Evolutionary conservation across 352 stramenopile species (phyloP).

Genomic region (Phytophthora pistaciae): DNA sequence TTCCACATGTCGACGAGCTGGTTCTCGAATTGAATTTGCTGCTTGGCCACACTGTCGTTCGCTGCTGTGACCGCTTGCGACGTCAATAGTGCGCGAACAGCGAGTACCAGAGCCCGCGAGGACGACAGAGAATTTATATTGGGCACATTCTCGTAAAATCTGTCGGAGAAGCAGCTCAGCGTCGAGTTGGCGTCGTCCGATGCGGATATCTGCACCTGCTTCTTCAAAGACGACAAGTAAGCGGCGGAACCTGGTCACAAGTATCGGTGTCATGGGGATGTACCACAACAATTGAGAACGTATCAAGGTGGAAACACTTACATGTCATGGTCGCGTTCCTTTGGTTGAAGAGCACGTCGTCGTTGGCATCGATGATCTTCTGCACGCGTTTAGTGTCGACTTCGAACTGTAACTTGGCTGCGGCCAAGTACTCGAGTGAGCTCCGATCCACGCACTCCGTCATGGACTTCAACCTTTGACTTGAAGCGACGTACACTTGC

Average conservation of each 20-base stretch:
- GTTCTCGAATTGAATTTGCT: conserved; percentile 34
- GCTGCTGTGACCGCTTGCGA: conserved; percentile 27
- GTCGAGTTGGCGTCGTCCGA: conserved; percentile 31
- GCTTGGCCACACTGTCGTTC: conserved; percentile 26
- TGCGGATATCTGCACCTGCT: conserved; percentile 14
- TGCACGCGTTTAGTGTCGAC: conserved; percentile 33
- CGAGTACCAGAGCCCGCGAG: conserved; percentile 32
- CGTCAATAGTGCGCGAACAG: conserved; percentile 40
- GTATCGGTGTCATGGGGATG: background rate
- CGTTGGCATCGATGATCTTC: conserved; percentile 39
- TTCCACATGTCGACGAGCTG: conserved; percentile 42
- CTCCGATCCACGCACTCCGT: conserved; percentile 46
- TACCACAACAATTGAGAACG: background rate
- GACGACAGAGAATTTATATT: conserved; percentile 32
- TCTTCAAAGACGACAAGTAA: conserved; percentile 34
- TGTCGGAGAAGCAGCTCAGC: conserved; percentile 34
- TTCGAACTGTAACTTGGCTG: conserved; percentile 39
- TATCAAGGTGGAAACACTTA: conserved; percentile 16
- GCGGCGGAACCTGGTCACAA: conserved; percentile 25
- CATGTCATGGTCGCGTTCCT: conserved; percentile 33
- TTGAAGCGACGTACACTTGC: conserved; percentile 42
- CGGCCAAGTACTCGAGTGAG: conserved; percentile 35
- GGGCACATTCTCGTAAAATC: conserved; percentile 35
- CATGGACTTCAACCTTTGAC: conserved; percentile 36
- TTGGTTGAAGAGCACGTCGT: conserved; percentile 21